Evolutionary conservation across 2,329 filamentous ascomycete species (phyloP), one percentile per base, ranked within the genome.

Genomic region (Exophiala sp.): DNA sequence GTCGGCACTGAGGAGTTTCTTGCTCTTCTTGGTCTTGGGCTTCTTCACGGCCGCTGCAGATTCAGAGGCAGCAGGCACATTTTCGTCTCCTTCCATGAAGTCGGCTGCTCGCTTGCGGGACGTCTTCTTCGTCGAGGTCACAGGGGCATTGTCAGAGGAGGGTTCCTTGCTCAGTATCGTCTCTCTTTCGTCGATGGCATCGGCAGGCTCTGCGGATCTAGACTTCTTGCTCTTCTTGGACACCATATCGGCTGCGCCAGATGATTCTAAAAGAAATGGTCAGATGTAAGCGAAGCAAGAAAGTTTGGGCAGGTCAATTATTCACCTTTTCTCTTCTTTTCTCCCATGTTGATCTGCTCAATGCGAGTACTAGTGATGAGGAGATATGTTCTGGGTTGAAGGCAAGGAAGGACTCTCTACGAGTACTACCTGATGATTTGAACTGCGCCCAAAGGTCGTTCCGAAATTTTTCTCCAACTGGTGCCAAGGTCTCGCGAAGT

Each of bases 141-240:
- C 65, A 55, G 64, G 65, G 64, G 70, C 68, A 58, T 65, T 57
- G 63, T 71, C 71, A 9, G 63, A 63, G 20, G 62, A 50, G 34
- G 60, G 58, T 45, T 63, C 47, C 45, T 60, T 58, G 40, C 50
- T 50, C 35, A 60, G 42, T 18, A 54, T 45, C 1, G 47, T 20
- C 48, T 69, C 66, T 36, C 65, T 63, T 60, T 66, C 69, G 55
- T 72, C 71, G 55, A 66, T 45, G 29, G 66, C 62, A 35, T 69
- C 63, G 39, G 65, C 47, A 38, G 60, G 35, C 46, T 71, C 63
- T 43, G 63, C 51, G 48, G 64, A 43, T 58, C 71, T 72, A 52
- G 63, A 62, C 47, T 61, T 62, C 38, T 69, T 67, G 59, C 66
- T 69, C 61, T 75, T 75, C 66, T 86, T 87, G 21, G 83, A 82